Evolutionary conservation across 768 basidiomycete species (phyloP).

Genomic region (Mycena rebaudengoi): DNA sequence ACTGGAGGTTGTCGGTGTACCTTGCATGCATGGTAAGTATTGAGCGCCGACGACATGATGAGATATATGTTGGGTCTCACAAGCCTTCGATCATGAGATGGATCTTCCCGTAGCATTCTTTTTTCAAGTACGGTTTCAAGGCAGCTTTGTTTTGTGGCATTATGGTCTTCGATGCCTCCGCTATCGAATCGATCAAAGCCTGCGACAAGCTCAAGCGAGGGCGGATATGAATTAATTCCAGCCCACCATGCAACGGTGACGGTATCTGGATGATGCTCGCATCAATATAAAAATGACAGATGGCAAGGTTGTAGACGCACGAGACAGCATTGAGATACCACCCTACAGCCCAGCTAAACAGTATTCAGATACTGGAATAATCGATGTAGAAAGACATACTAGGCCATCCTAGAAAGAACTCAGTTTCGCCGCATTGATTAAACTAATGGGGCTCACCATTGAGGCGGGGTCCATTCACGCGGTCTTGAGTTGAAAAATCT

Average conservation of each 20-base stretch:
- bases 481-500: slow-evolving; percentile 30
- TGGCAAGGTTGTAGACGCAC: slow-evolving; percentile 13
- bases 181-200: slow-evolving; percentile 2
- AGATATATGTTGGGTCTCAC: background rate
- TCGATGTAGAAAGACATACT: background rate
- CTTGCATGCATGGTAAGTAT: background rate
- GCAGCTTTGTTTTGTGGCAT: slow-evolving; percentile 16
- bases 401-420: background rate
- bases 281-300: background rate
- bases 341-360: slow-evolving; percentile 33
- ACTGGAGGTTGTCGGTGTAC: slow-evolving; percentile 20
- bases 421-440: background rate
- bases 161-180: slow-evolving; percentile 3
- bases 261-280: background rate
- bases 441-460: slow-evolving; percentile 30
- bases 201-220: background rate
- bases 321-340: slow-evolving; percentile 32
- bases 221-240: background rate
- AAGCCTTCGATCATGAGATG: slow-evolving; percentile 22
- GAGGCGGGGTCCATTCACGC: slow-evolving; percentile 23
- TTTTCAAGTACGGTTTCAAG: slow-evolving; percentile 21
- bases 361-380: background rate
- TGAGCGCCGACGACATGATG: no score
- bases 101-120: slow-evolving; percentile 19
- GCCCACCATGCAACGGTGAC: slow-evolving; percentile 22